Conservation (phyloP, 1,284 basidiomycete genomes). For the Pseudozyma sp. region DNA sequence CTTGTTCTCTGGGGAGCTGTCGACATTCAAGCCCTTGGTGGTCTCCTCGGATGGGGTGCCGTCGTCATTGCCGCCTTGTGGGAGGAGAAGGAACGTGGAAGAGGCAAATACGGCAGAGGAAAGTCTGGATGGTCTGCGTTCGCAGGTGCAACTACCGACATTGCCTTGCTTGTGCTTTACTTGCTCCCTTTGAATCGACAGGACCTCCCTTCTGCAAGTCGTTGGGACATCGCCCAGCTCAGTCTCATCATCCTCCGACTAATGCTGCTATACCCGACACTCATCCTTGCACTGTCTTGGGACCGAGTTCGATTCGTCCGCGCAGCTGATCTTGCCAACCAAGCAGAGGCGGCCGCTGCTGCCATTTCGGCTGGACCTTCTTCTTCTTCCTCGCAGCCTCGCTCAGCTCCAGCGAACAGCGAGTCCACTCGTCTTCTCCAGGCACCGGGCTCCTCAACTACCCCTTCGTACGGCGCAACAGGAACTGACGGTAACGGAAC, state of each 20-base stretch:
- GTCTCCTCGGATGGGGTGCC: constrained; percentile 55
- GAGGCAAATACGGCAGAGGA: constrained; percentile 57
- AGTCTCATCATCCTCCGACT: constrained; percentile 52
- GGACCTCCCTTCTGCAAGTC: constrained; percentile 28
- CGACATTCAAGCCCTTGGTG: constrained; percentile 58
- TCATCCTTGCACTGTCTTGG: constrained; percentile 52
- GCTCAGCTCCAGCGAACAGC: constrained; percentile 28
- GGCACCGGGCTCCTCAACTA: constrained; percentile 13
- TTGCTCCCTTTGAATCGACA: constrained; percentile 33
- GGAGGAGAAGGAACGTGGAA: constrained; percentile 54
- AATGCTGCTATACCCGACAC: constrained; percentile 54
- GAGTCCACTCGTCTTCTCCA: constrained; percentile 39
- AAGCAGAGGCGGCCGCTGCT: constrained; percentile 8
- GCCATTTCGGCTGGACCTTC: constrained; percentile 1
- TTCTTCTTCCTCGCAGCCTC: constrained; percentile 17
- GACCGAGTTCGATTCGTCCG: constrained; percentile 55
- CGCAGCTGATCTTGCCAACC: constrained; percentile 45
- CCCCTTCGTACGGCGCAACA: constrained; percentile 42
- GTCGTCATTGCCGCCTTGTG: constrained; percentile 53
- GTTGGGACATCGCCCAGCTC: constrained; percentile 59
- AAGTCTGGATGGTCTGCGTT: constrained; percentile 46
- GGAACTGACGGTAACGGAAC: constrained; percentile 10
- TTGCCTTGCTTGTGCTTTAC: constrained; percentile 48
- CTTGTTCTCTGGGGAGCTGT: constrained; percentile 51
- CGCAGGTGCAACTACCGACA: constrained; percentile 41